A percentile compares a stretch with the other conserved stretches of the same genome.
Conservation (phyloP, 108 stramenopile species). For the Ochromonas danica region DNA sequence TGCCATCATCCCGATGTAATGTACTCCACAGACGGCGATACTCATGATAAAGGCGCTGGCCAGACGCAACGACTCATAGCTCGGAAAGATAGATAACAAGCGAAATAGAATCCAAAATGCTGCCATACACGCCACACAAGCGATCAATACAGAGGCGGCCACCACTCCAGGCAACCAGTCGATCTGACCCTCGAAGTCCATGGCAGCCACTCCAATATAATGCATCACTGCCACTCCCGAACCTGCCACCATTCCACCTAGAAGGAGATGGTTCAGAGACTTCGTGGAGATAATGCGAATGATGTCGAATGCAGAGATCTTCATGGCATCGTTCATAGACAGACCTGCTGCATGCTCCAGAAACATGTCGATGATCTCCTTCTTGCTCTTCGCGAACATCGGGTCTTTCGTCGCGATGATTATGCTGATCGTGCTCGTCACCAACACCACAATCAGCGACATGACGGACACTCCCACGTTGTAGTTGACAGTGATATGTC, state of each 20-base stretch:
- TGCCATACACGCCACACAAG: background rate
- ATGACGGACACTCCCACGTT: background rate
- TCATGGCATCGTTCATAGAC: background rate
- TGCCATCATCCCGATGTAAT: conserved; percentile 28
- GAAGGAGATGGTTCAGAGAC: background rate
- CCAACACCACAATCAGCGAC: background rate
- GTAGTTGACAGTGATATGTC: background rate
- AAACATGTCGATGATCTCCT: conserved; percentile 4
- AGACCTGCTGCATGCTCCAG: background rate
- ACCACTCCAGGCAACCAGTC: conserved; percentile 15
- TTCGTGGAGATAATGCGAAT: background rate
- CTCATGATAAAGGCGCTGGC: conserved; percentile 6
- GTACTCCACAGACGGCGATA: conserved; percentile 3
- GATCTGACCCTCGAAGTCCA: background rate
- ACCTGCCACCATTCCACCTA: conserved; percentile 27
- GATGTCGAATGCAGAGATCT: background rate
- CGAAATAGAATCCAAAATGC: conserved; percentile 36
- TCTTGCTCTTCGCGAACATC: conserved; percentile 17
- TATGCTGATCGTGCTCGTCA: background rate
- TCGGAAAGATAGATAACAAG: conserved; percentile 28
- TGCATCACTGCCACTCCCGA: conserved; percentile 11
- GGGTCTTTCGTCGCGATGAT: background rate
- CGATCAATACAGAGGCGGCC: conserved; percentile 8
- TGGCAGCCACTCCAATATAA: conserved; percentile 6
- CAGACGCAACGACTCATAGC: conserved; percentile 10